These are phyloP conservation scores for Cladosporium austrohemisphaericum DNA, from an alignment of 2,329 filamentous ascomycete genomes.

Conservation along the genomic window DNA sequence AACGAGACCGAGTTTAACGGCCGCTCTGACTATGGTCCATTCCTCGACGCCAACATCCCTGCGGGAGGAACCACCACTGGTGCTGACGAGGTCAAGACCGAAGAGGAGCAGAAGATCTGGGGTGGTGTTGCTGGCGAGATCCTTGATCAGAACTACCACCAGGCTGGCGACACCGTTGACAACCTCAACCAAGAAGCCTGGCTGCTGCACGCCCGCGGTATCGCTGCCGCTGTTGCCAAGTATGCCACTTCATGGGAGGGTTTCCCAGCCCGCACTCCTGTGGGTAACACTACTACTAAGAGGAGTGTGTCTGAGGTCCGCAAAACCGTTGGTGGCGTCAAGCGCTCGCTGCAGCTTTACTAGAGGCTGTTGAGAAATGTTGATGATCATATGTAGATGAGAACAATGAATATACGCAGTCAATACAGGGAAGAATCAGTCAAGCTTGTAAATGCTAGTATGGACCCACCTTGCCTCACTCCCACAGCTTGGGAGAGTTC, in stretches of 20 bases:
- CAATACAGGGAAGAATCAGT: too few species aligned
- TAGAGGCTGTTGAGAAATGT: not conserved
- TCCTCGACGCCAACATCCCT: conserved; percentile 37
- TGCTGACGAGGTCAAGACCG: conserved; percentile 38
- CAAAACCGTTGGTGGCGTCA: conserved; percentile 11
- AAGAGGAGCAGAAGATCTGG: conserved; percentile 32
- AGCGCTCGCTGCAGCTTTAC: conserved; percentile 11
- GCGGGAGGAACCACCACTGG: conserved; percentile 37
- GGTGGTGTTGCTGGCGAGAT: conserved; percentile 35
- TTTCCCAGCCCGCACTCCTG: conserved; percentile 26
- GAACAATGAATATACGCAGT: not conserved
- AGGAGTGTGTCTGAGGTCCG: conserved; percentile 14
- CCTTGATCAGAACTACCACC: conserved; percentile 38
- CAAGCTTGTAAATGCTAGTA: too few species aligned
- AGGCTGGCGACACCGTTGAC: conserved; percentile 32
- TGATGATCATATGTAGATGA: conserved; percentile 7
- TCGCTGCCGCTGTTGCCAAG: conserved; percentile 34
- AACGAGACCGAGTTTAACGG: conserved; percentile 35
- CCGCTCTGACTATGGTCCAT: conserved; percentile 38
- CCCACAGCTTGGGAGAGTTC: too few species aligned
- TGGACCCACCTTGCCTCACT: too few species aligned
- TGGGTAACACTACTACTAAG: conserved; percentile 9
- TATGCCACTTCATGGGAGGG: conserved; percentile 35
- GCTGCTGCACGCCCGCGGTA: conserved; percentile 37
- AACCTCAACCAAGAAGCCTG: conserved; percentile 36